Base-by-base conservation (phyloP, 345 rosid species). In the Isatis tinctoria region DNA sequence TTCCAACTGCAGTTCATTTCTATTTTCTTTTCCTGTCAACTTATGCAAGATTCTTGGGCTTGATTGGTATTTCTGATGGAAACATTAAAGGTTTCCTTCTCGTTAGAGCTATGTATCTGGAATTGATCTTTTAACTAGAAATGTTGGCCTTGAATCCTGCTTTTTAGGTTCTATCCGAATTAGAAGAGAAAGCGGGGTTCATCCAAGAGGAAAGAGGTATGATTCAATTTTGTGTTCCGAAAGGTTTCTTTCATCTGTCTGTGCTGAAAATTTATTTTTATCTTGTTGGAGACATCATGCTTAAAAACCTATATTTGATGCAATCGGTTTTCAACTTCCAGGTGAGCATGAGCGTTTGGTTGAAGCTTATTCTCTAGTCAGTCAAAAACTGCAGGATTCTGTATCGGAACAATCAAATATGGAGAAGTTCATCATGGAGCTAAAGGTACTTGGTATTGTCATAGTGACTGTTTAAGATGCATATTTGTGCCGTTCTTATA, bases 141-240 rank as follows among this genome's bases (percentile, higher is more conserved):
- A 1, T 47, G 43, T 40, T 59, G 35, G 61, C 44, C 39, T 28
- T 47, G 52, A 22, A 63, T 44, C 20, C 78, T 56, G 33, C 60
- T 58, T 78, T 78, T 28, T 77, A 94, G 98, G 99, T 95, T 36
- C 82, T 95, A 22, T 85, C 70, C 72, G 99, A 95, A 79, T 44
- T 95, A 69, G 97, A 92, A 85, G 97, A 95, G 80, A 95, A 95
- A 80, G 99, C 97, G 1, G 93, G 84, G 54, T 72, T 84, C 52
- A 86, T 95, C 69, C 75, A 88, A 83, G 99, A 95, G 80, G 99
- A 95, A 87, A 87, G 99, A 86, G 99, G 99, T 82, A 76, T 24
- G 39, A 41, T 61, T 39, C 13, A 44, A 4, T 54, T 47, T 14
- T 41, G 44, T 62, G 33, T 48, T 60, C 66, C 22, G 22, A 18